Evolutionary conservation across 371 early-diverging fungal genomes (phyloP), one percentile per base, ranked within the genome.

Genomic region (Syncephalastrum contaminatum): DNA sequence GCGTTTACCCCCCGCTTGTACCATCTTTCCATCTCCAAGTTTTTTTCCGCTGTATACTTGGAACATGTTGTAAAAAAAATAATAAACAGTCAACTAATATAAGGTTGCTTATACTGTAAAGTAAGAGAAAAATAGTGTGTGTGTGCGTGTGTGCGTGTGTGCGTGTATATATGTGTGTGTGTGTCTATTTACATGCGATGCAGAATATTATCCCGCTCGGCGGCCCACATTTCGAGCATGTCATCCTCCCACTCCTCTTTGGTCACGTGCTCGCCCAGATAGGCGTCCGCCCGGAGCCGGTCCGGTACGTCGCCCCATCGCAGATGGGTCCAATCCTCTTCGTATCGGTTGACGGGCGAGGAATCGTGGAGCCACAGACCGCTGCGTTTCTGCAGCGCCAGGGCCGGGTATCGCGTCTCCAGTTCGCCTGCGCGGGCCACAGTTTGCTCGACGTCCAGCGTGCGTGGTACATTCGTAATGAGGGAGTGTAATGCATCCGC

Each of bases 401-500:
- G 66, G 1, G 73, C 58, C 24, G 77, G 67, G 43, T 82, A 79
- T 20, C 67, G 70, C 16, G 51, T 59, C 53, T 81, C 79, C 12
- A 85, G 60, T 51, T 66, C 47, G 15, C 70, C 55, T 0, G 85
- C 82, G 16, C 62, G 68, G 13, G 73, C 62, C n/a, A 85, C 77
- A 20, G 75, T 59, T 2, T 27, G 20, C 56, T 85, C 85, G 8
- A 85, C 59, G 53, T 82, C 80, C 18, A 73, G 68, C 42, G 76
- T 68, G 62, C 74, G 73, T n/a, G 86, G 86, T 5, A 86, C 75
- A 55, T 81, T 82, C 16, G 81, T 74, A 8, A 87, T 61, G 10
- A 80, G 63, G 19, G 85, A 76, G 62, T 87, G 86, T 3, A 86
- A 75, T 43, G 66, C 52, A 25, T 89, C 89, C 25, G 71, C 69